Evolutionary conservation across 2,329 filamentous ascomycete species (phyloP).

Genomic region (Pseudogymnoascus sp.): DNA sequence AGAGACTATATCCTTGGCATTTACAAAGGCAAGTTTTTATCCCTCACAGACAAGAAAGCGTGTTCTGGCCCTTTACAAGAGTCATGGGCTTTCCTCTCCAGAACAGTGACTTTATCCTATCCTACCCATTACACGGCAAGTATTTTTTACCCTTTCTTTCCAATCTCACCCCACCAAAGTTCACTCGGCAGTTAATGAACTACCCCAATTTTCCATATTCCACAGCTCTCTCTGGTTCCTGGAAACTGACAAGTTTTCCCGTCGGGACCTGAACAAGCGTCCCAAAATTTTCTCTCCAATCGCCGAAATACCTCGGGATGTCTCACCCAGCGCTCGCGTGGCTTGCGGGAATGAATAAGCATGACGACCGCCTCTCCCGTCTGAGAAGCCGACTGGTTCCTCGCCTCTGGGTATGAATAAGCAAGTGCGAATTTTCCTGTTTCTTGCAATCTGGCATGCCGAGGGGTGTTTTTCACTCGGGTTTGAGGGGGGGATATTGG

Average conservation of each 20-base stretch:
- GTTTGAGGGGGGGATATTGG: not conserved
- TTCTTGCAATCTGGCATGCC: not conserved
- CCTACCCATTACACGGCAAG: not conserved
- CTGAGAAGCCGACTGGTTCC: not conserved
- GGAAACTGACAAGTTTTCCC: not conserved
- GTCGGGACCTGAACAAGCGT: not conserved
- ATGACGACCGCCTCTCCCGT: not conserved
- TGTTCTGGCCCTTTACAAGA: not conserved
- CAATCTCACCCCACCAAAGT: not conserved
- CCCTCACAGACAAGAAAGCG: not conserved
- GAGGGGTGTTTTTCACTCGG: not conserved
- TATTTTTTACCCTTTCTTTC: not conserved
- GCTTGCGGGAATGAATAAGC: not conserved
- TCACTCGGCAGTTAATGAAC: not conserved
- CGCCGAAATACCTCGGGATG: not conserved
- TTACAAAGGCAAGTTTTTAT: not conserved
- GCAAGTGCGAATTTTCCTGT: not conserved
- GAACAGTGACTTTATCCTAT: not conserved
- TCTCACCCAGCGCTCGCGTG: not conserved
- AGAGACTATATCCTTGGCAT: not conserved
- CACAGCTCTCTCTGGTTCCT: not conserved
- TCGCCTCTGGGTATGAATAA: not conserved
- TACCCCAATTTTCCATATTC: too few species aligned
- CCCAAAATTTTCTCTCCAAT: not conserved
- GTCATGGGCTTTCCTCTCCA: not conserved